phyloP scores from a whole-genome alignment of 768 basidiomycete species.

The Pleurotus pulmonarius region DNA sequence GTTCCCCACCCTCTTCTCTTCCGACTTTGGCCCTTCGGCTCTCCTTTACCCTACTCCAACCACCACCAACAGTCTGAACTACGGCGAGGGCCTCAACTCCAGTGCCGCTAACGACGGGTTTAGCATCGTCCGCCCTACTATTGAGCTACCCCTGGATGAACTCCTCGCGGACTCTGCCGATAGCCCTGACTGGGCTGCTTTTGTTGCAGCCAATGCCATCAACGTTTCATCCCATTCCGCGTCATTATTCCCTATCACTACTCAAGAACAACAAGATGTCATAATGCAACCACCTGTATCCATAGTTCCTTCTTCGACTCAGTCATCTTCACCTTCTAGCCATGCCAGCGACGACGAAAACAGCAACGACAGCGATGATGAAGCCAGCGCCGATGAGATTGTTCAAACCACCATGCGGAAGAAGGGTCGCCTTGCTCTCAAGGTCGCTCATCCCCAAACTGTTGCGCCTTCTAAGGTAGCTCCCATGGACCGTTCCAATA shows the following conservation, averaged over 20 bases:
- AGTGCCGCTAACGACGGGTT: constrained; percentile 46
- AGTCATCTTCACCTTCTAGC: constrained; percentile 11
- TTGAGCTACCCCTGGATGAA: constrained; percentile 84
- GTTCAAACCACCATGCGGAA: constrained; percentile 11
- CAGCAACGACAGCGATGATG: constrained; percentile 30
- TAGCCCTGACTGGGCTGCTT: constrained; percentile 3
- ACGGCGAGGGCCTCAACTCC: constrained; percentile 68
- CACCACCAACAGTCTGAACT: constrained; percentile 65
- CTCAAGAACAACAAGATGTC: constrained; percentile 15
- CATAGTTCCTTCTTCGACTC: constrained; percentile 9
- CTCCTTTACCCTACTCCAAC: constrained; percentile 67
- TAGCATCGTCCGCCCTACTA: constrained; percentile 71
- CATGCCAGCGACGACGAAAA: constrained; percentile 24
- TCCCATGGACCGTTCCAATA: constrained; percentile 43
- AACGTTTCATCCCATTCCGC: constrained; percentile 13
- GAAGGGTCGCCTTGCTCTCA: constrained; percentile 21
- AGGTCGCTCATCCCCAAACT: constrained; percentile 45
- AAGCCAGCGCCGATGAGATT: constrained; percentile 24
- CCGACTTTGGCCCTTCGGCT: constrained; percentile 75
- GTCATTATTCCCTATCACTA: constrained; percentile 15
- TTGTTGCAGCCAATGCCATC: constrained; percentile 11
- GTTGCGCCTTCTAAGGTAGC: constrained; percentile 58
- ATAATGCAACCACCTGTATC: constrained; percentile 14
- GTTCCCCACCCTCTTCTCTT: constrained; percentile 72
- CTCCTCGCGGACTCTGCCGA: constrained; percentile 40